These are phyloP conservation scores for Fusarium sp. DNA, from an alignment of 2,329 filamentous ascomycete genomes.

Conservation along the genomic window DNA sequence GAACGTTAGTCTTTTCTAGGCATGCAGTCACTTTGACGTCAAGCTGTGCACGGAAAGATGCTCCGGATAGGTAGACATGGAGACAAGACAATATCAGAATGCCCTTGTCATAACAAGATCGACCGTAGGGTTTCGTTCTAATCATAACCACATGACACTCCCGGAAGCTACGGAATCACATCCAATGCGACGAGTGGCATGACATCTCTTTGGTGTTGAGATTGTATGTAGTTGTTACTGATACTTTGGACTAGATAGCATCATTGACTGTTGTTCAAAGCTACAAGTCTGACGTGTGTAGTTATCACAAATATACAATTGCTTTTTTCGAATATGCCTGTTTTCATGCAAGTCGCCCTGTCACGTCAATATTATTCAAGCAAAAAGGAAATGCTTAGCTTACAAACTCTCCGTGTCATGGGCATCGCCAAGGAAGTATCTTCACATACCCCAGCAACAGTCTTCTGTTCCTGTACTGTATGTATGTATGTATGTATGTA, in stretches of 20 bases:
- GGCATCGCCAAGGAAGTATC: constrained; percentile 12
- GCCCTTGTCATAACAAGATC: not conserved
- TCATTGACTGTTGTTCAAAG: not conserved
- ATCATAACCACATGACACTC: constrained; percentile 26
- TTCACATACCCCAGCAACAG: constrained; percentile 2
- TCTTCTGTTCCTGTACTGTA: not conserved
- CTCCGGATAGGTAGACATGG: constrained; percentile 1
- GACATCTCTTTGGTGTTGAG: constrained; percentile 13
- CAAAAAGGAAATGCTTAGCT: constrained; percentile 7
- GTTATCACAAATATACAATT: not conserved
- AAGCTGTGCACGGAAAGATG: constrained; percentile 8
- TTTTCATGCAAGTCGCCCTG: not conserved
- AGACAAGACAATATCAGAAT: not conserved
- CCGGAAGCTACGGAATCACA: constrained; percentile 24
- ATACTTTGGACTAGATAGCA: not conserved
- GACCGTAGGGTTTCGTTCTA: constrained; percentile 27
- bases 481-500: not conserved
- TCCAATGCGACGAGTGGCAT: constrained; percentile 19
- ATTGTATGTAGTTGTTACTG: not conserved
- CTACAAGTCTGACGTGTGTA: not conserved
- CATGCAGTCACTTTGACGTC: constrained; percentile 43
- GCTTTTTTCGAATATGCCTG: not conserved
- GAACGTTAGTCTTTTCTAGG: not conserved
- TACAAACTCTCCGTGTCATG: constrained; percentile 21
- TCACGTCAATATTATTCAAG: constrained; percentile 5